These are phyloP conservation scores for Trichoderma oligosporum DNA, from an alignment of 2,329 filamentous ascomycete species.

Conservation along the genomic window DNA sequence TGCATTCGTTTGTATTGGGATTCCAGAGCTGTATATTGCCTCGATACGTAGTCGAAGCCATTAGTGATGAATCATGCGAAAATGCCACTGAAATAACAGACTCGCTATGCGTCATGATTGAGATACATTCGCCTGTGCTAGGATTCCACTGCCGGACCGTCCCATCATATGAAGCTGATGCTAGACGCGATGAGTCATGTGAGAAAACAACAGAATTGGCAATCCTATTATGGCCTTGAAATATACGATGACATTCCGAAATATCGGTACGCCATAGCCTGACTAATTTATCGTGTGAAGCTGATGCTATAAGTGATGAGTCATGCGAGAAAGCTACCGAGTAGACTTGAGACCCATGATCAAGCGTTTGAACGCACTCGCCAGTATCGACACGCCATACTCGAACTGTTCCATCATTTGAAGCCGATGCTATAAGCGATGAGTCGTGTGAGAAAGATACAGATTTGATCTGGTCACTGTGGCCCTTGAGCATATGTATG, in stretches of 20 bases:
- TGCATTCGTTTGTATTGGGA: no score
- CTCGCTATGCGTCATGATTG: background rate
- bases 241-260: background rate
- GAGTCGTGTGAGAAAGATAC: background rate
- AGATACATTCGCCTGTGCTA: background rate
- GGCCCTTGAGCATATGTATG: background rate
- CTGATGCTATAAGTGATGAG: background rate
- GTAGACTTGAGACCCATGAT: background rate
- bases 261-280: background rate
- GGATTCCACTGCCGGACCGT: background rate
- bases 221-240: background rate
- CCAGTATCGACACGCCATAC: background rate
- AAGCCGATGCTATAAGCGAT: background rate
- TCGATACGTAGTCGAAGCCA: no score
- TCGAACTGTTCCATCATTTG: background rate
- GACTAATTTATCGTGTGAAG: background rate
- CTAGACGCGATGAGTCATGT: constrained; percentile 1
- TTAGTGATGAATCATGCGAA: background rate
- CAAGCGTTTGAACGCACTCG: background rate
- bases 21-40: no score
- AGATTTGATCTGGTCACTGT: background rate
- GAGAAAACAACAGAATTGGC: constrained; percentile 1
- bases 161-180: background rate
- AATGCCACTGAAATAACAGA: background rate
- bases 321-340: constrained; percentile 8